These are phyloP conservation scores for Pestalotiopsis sp. DNA, from an alignment of 2,329 filamentous ascomycete genomes.

Conservation along the genomic window DNA sequence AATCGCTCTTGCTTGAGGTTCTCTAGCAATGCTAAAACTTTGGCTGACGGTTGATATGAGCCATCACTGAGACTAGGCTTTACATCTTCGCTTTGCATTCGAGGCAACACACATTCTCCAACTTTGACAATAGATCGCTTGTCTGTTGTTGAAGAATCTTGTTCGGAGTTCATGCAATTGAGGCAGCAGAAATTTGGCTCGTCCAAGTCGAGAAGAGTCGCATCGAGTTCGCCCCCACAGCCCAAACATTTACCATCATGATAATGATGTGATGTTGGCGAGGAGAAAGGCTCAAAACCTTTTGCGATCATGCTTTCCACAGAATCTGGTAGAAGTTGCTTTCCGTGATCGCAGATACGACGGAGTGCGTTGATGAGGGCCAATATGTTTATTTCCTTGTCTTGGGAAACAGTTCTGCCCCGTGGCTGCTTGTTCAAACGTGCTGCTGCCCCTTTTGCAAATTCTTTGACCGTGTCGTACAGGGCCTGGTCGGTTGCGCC, in stretches of 20 bases:
- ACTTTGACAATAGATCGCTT: too few species aligned
- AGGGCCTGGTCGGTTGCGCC: background rate
- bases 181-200: background rate
- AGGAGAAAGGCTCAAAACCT: background rate
- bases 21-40: conserved; percentile 19
- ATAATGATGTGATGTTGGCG: background rate
- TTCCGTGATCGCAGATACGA: conserved; percentile 34
- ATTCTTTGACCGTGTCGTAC: background rate
- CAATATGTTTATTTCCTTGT: conserved; percentile 21
- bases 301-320: background rate
- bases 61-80: too few species aligned
- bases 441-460: background rate
- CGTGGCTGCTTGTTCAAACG: background rate
- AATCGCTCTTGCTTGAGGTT: conserved; percentile 5
- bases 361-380: conserved; percentile 28
- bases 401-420: background rate
- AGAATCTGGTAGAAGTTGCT: conserved; percentile 24
- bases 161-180: background rate
- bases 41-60: conserved; percentile 12
- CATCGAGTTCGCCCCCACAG: background rate
- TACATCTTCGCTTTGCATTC: too few species aligned
- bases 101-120: too few species aligned
- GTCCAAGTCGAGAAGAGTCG: background rate
- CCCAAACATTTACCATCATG: background rate
- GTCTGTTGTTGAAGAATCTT: too few species aligned